phyloP scores from a whole-genome alignment of 2,329 filamentous ascomycete species.

The Alternaria brassicicola region DNA sequence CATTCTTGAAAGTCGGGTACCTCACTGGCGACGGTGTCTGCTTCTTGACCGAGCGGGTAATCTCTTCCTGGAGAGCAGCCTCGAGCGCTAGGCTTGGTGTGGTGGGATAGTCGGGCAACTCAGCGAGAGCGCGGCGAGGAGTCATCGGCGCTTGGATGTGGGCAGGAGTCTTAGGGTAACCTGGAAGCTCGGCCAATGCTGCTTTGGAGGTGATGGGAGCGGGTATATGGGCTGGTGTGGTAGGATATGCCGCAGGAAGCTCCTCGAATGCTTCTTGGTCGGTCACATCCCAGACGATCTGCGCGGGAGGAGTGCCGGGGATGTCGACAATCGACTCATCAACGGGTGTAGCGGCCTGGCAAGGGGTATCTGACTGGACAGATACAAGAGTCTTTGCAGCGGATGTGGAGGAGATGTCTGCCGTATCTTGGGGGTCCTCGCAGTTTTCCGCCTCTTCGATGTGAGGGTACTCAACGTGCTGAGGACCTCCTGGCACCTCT shows the following conservation, averaged over 20 bases:
- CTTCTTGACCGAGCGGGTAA: constrained; percentile 34
- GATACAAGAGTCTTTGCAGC: background rate
- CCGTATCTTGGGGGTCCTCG: background rate
- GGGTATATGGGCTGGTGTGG: constrained; percentile 17
- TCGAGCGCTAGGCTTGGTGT: constrained; percentile 34
- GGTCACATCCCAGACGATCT: constrained; percentile 18
- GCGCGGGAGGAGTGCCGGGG: constrained; percentile 10
- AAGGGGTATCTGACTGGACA: background rate
- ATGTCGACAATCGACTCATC: constrained; percentile 3
- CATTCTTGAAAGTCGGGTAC: constrained; percentile 15
- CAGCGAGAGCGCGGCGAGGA: constrained; percentile 28
- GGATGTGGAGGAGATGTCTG: constrained; percentile 3
- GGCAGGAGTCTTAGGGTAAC: constrained; percentile 31
- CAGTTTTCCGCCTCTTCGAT: background rate
- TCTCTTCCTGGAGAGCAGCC: constrained; percentile 34
- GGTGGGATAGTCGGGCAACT: constrained; percentile 31
- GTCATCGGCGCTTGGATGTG: constrained; percentile 29
- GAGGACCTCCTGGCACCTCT: background rate
- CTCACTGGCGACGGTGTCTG: constrained; percentile 30
- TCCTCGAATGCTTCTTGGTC: constrained; percentile 25
- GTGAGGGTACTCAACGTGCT: background rate
- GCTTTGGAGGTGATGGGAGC: constrained; percentile 11
- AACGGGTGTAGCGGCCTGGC: background rate
- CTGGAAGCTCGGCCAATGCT: constrained; percentile 28
- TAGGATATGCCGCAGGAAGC: constrained; percentile 16